Evolutionary conservation across 176 grass and related monocot species (phyloP).

Genomic region (Urochloa ruziziensis): DNA sequence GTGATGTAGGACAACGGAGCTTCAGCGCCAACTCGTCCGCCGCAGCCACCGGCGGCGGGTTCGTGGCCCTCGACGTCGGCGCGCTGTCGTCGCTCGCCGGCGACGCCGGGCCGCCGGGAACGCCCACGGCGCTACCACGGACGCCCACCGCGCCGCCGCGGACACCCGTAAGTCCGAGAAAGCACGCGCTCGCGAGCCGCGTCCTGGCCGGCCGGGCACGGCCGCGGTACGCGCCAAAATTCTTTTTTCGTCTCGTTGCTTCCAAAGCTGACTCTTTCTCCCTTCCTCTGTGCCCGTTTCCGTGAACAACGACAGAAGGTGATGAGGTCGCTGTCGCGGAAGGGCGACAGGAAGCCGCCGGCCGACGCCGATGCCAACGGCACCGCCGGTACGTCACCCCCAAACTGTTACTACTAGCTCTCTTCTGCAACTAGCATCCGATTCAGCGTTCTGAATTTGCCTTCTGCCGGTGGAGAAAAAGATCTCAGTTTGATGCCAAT

Average conservation of each 20-base stretch:
- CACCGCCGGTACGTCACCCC: constrained; percentile 43
- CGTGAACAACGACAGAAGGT: constrained; percentile 41
- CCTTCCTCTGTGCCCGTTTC: background rate
- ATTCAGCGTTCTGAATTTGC: background rate
- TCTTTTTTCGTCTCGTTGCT: background rate
- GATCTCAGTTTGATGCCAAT: background rate
- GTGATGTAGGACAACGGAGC: constrained; percentile 7
- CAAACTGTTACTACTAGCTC: too few species aligned
- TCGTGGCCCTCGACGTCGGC: constrained; percentile 69
- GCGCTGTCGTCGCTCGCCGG: constrained; percentile 48
- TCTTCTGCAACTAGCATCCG: background rate
- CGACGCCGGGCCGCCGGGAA: background rate
- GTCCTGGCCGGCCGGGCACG: background rate
- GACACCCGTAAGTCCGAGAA: constrained; percentile 30
- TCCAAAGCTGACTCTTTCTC: constrained; percentile 14
- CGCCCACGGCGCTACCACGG: background rate
- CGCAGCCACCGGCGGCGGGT: constrained; percentile 35
- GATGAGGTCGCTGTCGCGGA: constrained; percentile 64
- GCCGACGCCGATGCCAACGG: constrained; percentile 55
- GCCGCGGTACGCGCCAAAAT: background rate
- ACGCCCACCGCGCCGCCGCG: constrained; percentile 23
- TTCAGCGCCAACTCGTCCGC: background rate
- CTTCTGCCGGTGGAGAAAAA: background rate
- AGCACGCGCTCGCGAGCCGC: background rate
- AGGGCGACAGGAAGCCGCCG: constrained; percentile 65